Percentiles rank a stretch among this genome's conserved stretches.
phyloP scores from a whole-genome alignment of 2,329 filamentous ascomycete genomes.

The Alternaria infectoria region DNA sequence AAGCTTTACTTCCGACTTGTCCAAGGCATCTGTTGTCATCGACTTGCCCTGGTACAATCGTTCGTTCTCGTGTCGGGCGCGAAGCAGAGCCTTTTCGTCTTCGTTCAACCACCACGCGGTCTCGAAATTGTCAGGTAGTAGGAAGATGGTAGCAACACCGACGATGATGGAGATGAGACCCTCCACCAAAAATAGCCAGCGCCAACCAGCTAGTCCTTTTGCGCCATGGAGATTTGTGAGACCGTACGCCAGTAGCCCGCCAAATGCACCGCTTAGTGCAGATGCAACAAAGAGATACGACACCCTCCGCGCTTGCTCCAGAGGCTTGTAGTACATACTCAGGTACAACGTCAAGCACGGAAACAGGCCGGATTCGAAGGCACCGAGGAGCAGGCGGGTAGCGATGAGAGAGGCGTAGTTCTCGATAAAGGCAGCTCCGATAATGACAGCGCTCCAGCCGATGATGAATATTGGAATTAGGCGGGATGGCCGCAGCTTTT shows the following conservation, averaged over 20 bases:
- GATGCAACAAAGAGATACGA: conserved; percentile 60
- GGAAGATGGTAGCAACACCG: conserved; percentile 55
- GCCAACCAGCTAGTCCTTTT: conserved; percentile 16
- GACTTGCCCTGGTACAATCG: conserved; percentile 55
- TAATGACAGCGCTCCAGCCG: conserved; percentile 21
- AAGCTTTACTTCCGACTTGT: conserved; percentile 86
- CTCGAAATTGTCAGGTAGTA: conserved; percentile 58
- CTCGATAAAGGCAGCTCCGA: conserved; percentile 23
- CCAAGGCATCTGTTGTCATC: conserved; percentile 83
- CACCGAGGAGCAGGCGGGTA: conserved; percentile 28
- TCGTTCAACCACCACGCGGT: conserved; percentile 57
- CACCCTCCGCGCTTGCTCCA: conserved; percentile 57
- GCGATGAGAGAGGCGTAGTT: conserved; percentile 29
- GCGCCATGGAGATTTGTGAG: conserved; percentile 24
- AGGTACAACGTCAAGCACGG: conserved; percentile 28
- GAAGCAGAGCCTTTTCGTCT: conserved; percentile 59
- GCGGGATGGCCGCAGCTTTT: conserved; percentile 40
- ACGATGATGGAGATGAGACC: conserved; percentile 59
- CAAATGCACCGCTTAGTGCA: conserved; percentile 61
- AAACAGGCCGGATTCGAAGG: conserved; percentile 32
- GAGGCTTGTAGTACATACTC: conserved; percentile 26
- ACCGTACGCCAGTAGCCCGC: conserved; percentile 59
- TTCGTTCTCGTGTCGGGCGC: conserved; percentile 56
- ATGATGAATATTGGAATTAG: conserved; percentile 25
- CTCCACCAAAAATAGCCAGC: conserved; percentile 64